Evolutionary conservation across 108 stramenopile species (phyloP).

Genomic region (Hondaea fermentalgiana): DNA sequence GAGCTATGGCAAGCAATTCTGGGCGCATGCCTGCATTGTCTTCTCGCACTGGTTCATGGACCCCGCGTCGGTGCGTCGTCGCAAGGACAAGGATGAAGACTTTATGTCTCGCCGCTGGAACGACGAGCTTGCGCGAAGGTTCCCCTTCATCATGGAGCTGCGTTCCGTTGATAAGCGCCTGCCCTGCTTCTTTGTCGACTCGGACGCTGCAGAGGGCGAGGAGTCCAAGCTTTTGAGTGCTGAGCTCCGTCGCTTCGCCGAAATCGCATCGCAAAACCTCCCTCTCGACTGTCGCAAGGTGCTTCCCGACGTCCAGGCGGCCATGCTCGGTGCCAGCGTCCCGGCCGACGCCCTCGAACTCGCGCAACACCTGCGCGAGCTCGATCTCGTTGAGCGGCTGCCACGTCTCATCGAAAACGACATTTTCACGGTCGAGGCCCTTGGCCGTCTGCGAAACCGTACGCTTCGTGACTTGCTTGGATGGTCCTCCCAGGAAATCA

Average conservation of each 20-base stretch:
- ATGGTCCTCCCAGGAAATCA: not conserved
- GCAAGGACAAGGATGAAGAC: not conserved
- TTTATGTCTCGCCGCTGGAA: not conserved
- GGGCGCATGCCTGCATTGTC: not conserved
- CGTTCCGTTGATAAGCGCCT: not conserved
- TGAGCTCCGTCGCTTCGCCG: not conserved
- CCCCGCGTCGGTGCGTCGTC: not conserved
- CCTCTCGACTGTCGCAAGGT: not conserved
- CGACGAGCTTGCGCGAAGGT: not conserved
- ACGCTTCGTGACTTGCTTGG: not conserved
- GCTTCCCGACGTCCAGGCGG: not conserved
- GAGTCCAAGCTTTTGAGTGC: not conserved
- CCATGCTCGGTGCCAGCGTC: not conserved
- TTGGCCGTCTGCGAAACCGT: not conserved
- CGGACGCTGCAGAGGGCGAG: not conserved
- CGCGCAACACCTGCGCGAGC: not conserved
- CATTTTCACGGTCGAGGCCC: not conserved
- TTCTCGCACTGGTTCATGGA: slow-evolving; percentile 12
- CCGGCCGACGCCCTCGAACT: not conserved
- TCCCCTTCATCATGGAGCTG: not conserved
- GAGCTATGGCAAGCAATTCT: not conserved
- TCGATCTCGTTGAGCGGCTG: not conserved
- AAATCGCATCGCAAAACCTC: not conserved
- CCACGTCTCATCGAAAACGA: not conserved
- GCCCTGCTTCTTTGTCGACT: not conserved